Conservation (phyloP, 192 early-diverging fungal genomes). For the Entomortierella chlamydospora region DNA sequence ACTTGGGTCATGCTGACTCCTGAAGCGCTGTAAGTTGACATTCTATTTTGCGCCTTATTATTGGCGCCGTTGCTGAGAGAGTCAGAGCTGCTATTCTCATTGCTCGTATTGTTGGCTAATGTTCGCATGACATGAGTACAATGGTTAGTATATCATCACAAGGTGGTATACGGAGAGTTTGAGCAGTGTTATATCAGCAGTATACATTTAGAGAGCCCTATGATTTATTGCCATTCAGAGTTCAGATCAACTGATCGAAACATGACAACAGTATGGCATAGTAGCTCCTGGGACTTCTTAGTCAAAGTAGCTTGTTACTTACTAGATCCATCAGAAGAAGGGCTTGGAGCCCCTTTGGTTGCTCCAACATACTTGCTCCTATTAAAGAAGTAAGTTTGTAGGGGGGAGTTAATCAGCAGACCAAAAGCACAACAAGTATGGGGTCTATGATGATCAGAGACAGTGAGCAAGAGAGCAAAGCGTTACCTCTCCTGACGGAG, state of each 20-base stretch:
- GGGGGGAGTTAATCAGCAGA: not conserved
- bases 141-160: not conserved
- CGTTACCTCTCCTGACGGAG: slow-evolving; percentile 78
- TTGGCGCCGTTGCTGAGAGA: slow-evolving; percentile 2
- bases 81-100: not conserved
- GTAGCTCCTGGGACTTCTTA: not conserved
- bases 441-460: no score
- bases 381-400: not conserved
- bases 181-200: not conserved
- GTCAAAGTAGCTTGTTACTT: not conserved
- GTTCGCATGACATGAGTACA: not conserved
- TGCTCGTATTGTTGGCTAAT: slow-evolving; percentile 11
- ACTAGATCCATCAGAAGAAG: not conserved
- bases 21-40: slow-evolving; percentile 42
- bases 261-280: not conserved
- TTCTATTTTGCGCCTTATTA: slow-evolving; percentile 46
- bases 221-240: not conserved
- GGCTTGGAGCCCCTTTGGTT: slow-evolving; percentile 7
- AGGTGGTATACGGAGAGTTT: not conserved
- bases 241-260: not conserved
- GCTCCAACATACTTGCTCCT: slow-evolving; percentile 52
- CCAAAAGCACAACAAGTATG: no score
- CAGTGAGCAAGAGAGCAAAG: no score
- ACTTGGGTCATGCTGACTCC: slow-evolving; percentile 46
- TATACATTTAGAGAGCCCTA: not conserved